phyloP scores from a whole-genome alignment of 2,329 filamentous ascomycete species.

The Grosmannia penicillata region DNA sequence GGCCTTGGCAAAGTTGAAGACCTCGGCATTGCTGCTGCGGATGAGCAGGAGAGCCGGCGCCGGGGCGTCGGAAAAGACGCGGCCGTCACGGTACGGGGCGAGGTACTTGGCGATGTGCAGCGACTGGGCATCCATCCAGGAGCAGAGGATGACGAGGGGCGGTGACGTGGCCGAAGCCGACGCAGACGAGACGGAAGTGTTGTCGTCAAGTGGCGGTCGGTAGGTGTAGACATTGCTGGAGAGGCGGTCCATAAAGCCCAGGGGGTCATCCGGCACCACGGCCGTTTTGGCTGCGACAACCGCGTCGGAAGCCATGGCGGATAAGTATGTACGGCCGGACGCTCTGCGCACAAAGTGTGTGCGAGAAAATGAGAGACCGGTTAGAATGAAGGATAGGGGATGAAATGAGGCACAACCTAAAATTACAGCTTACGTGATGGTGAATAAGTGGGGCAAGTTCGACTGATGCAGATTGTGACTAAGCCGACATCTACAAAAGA shows the following conservation, averaged over 20 bases:
- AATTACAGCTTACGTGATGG: too few species aligned
- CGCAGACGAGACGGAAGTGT: neutral
- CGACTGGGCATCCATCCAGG: conserved; percentile 37
- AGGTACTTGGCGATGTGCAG: conserved; percentile 37
- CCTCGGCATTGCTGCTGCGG: conserved; percentile 23
- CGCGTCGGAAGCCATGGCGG: too few species aligned
- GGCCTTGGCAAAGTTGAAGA: conserved; percentile 18
- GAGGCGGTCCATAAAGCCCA: conserved; percentile 23
- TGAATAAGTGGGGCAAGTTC: too few species aligned
- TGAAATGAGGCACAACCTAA: too few species aligned
- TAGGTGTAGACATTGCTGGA: conserved; percentile 22
- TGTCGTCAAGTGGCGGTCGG: conserved; percentile 13
- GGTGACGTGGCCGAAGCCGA: conserved; percentile 16
- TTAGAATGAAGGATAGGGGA: too few species aligned
- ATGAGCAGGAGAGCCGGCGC: conserved; percentile 32
- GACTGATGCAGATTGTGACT: too few species aligned
- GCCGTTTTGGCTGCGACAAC: too few species aligned
- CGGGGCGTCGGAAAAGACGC: conserved; percentile 11
- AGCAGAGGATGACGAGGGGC: conserved; percentile 30
- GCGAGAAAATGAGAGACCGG: too few species aligned
- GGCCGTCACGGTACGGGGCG: conserved; percentile 22
- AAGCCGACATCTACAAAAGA: too few species aligned
- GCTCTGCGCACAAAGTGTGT: conserved; percentile 22
- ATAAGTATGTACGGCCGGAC: conserved; percentile 20
- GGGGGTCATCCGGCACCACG: conserved; percentile 7